Evolutionary conservation across 2,329 filamentous ascomycete species (phyloP), one percentile per base, ranked within the genome.

Genomic region (Aspergillus luchuensis): DNA sequence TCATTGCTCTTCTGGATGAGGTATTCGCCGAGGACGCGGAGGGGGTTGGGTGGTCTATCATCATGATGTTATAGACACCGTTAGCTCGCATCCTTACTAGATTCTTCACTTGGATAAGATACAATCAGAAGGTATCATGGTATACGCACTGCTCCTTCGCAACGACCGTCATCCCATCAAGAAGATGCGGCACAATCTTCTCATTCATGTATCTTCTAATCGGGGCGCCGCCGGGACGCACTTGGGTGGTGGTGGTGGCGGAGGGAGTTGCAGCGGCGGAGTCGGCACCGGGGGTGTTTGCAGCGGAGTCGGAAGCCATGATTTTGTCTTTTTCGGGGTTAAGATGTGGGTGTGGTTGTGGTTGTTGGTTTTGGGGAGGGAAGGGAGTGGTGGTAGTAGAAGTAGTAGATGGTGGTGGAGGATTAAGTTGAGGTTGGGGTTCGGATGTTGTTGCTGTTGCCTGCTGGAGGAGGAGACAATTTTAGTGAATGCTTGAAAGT

Each of bases 121-220:
- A 3, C 28, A 30, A 10, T 30, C 8, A 36, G 17, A n/a, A n/a
- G 17, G 28, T 13, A 10, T 38, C 43, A 19, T 13, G 5, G 41
- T 23, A 43, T 30, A 83, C 88, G 71, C 76, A 91, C 89, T 89
- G 85, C 45, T 91, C 87, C 66, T 85, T 87, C 4, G 88, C 88
- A 62, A 92, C 73, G 57, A 83, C 76, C 78, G 91, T 92, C 88
- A 92, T 90, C 23, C 89, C 90, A 69, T 92, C 89, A 41, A 92
- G 77, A 60, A 92, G 70, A 25, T 85, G 83, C 0, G 85, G 85
- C 0, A 89, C 90, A 43, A 92, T 84, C 68, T 87, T 90, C 52
- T 83, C 82, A 70, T 92, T 92, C 67, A 92, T 76, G 72, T 91
- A 92, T 68, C 86, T 84, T 48, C 90, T 84, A 5, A 87, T 86